Conservation (phyloP, 2,329 filamentous ascomycete genomes). For the Aureobasidium namibiae region DNA sequence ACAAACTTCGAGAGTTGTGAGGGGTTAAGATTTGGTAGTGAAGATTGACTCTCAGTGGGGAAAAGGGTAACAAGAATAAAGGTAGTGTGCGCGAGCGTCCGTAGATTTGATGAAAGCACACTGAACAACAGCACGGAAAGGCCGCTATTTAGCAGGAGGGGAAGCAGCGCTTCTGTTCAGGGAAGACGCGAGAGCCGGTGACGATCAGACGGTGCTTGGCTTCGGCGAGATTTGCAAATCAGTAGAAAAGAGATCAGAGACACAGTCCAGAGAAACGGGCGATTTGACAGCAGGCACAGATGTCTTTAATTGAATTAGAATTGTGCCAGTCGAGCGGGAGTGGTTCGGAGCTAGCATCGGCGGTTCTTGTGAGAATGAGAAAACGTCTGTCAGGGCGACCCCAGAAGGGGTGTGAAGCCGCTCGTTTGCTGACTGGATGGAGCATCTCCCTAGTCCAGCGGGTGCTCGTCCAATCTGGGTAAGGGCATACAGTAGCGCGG, state of each 20-base stretch:
- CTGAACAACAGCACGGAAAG: not conserved
- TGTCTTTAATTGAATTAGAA: slow-evolving; percentile 14
- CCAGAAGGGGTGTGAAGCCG: slow-evolving; percentile 5
- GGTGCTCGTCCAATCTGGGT: not conserved
- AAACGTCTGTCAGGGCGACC: slow-evolving; percentile 12
- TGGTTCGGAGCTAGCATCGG: slow-evolving; percentile 11
- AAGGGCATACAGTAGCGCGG: slow-evolving; percentile 12
- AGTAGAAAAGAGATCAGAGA: slow-evolving; percentile 2
- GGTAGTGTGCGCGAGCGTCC: not conserved
- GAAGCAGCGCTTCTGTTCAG: not conserved
- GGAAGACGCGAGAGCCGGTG: slow-evolving; percentile 10
- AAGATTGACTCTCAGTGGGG: slow-evolving; percentile 11
- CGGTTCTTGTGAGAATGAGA: slow-evolving; percentile 8
- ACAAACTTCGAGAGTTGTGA: slow-evolving; percentile 6
- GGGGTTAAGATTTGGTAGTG: slow-evolving; percentile 11
- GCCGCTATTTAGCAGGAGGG: slow-evolving; percentile 3
- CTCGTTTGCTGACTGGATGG: slow-evolving; percentile 12
- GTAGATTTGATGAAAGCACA: not conserved
- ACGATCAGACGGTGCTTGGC: slow-evolving; percentile 11
- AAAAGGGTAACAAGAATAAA: slow-evolving; percentile 8
- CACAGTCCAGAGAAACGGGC: slow-evolving; percentile 9
- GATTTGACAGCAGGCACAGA: slow-evolving; percentile 13
- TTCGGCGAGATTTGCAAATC: slow-evolving; percentile 10
- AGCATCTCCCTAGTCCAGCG: slow-evolving; percentile 12
- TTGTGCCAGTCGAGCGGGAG: slow-evolving; percentile 13